phyloP scores from a whole-genome alignment of 495 filamentous ascomycete genomes.

The Neurospora intermedia region DNA sequence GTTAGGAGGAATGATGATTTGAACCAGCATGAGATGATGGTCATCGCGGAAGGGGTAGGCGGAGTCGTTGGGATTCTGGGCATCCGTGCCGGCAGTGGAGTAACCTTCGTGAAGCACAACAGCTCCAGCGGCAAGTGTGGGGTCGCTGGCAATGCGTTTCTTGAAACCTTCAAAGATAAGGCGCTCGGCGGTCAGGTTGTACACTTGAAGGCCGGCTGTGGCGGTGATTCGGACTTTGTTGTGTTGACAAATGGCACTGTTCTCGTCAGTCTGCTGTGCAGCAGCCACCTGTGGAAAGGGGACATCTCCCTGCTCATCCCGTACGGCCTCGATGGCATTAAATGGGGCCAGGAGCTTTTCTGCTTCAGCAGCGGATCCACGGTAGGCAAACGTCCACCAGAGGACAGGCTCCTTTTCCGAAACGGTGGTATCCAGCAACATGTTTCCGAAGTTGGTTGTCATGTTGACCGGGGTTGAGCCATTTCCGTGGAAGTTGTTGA shows the following conservation, averaged over 20 bases:
- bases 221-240: neutral
- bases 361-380: neutral
- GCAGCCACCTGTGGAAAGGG: neutral
- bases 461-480: constrained; percentile 30
- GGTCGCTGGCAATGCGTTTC: constrained; percentile 6
- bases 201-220: constrained; percentile 16
- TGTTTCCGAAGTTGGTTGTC: neutral
- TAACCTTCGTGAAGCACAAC: constrained; percentile 48
- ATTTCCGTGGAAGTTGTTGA: constrained; percentile 33
- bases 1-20: neutral
- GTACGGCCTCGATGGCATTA: neutral
- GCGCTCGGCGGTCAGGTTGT: constrained; percentile 34
- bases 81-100: constrained; percentile 34
- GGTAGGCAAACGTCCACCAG: neutral
- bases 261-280: neutral
- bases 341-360: neutral
- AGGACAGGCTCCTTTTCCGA: neutral
- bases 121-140: constrained; percentile 22
- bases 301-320: neutral
- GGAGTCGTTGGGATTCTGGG: constrained; percentile 18
- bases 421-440: neutral
- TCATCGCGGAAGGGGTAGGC: constrained; percentile 33
- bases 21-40: neutral
- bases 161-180: constrained; percentile 31
- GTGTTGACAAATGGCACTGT: neutral